Evolutionary conservation across 108 stramenopile genomes (phyloP).

Genomic region (Schizochytrium sp.): DNA sequence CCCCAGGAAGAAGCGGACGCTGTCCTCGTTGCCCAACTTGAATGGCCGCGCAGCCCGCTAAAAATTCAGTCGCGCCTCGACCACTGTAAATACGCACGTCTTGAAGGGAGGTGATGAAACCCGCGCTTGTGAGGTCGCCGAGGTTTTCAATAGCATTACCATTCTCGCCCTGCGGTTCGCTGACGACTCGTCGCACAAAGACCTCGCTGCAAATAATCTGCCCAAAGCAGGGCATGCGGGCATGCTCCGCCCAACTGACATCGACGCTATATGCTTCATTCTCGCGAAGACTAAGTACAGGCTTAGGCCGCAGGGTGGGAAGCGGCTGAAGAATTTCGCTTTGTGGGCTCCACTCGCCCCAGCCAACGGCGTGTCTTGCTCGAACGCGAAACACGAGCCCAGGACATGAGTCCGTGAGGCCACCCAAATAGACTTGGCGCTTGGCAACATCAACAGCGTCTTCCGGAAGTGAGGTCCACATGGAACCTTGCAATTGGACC

Average conservation of each 20-base stretch:
- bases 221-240: background rate
- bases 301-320: background rate
- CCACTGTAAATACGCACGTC: background rate
- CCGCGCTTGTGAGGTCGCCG: background rate
- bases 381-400: background rate
- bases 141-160: background rate
- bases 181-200: background rate
- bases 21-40: background rate
- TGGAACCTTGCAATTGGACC: background rate
- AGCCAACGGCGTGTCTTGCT: background rate
- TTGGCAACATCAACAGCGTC: background rate
- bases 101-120: background rate
- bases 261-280: background rate
- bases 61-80: background rate
- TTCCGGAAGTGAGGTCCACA: background rate
- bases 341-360: background rate
- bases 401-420: background rate
- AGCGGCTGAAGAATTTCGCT: background rate
- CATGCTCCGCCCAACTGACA: background rate
- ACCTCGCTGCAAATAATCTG: background rate
- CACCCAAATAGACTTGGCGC: background rate
- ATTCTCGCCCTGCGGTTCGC: background rate
- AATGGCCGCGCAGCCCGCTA: background rate
- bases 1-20: background rate
- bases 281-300: background rate